These are phyloP conservation scores for Talaromyces pinophilus DNA, from an alignment of 2,329 filamentous ascomycete species.

Conservation along the genomic window DNA sequence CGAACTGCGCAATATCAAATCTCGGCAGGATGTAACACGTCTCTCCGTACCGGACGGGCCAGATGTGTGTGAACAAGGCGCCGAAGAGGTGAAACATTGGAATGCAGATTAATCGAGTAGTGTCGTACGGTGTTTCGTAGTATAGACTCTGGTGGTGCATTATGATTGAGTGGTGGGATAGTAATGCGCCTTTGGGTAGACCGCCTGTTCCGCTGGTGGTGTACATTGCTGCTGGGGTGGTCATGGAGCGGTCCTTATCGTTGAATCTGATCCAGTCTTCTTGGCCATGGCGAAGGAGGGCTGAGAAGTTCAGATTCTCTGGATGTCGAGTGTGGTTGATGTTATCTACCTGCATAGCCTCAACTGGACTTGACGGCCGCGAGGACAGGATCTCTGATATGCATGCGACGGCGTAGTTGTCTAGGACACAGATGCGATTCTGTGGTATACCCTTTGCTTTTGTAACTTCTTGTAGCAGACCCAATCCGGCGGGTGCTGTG, in stretches of 20 bases:
- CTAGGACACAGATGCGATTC: constrained; percentile 23
- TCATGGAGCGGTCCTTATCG: constrained; percentile 44
- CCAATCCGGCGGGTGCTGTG: constrained; percentile 43
- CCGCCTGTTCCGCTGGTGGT: constrained; percentile 63
- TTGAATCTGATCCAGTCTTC: constrained; percentile 53
- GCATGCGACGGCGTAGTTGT: constrained; percentile 18
- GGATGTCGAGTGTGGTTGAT: neutral
- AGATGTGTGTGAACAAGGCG: constrained; percentile 49
- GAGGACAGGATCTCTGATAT: constrained; percentile 16
- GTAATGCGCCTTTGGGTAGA: constrained; percentile 60
- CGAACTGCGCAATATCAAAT: constrained; percentile 46
- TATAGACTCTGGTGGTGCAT: constrained; percentile 51
- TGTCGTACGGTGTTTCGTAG: constrained; percentile 44
- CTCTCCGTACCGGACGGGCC: constrained; percentile 49
- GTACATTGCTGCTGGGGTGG: constrained; percentile 53
- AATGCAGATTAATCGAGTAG: constrained; percentile 51
- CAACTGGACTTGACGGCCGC: neutral
- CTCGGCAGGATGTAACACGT: constrained; percentile 52
- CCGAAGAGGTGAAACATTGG: constrained; percentile 59
- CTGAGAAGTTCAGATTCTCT: constrained; percentile 22
- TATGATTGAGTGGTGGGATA: constrained; percentile 61
- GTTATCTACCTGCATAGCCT: neutral
- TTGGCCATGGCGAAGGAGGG: constrained; percentile 49
- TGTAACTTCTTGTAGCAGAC: constrained; percentile 27
- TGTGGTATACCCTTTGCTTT: constrained; percentile 14